These are phyloP conservation scores for Ustilago nuda DNA, from an alignment of 1,284 basidiomycete genomes.

Conservation along the genomic window DNA sequence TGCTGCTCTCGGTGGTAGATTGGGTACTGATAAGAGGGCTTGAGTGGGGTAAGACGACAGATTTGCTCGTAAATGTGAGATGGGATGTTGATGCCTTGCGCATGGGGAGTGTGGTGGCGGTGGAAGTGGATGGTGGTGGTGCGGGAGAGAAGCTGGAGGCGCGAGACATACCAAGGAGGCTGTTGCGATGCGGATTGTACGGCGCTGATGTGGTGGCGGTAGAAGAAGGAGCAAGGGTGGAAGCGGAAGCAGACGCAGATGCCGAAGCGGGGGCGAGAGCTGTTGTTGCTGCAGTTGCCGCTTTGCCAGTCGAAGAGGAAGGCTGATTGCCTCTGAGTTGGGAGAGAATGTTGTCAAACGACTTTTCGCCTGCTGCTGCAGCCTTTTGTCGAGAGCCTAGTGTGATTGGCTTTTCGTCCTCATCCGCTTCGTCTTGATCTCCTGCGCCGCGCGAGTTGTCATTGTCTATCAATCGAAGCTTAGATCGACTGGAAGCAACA, in stretches of 20 bases:
- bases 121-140: conserved; percentile 13
- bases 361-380: conserved; percentile 45
- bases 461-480: conserved; percentile 9
- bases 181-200: conserved; percentile 16
- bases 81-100: conserved; percentile 13
- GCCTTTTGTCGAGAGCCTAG: conserved; percentile 46
- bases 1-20: neutral
- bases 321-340: conserved; percentile 29
- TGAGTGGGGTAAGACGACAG: conserved; percentile 23
- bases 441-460: neutral
- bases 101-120: conserved; percentile 12
- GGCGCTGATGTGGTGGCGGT: conserved; percentile 12
- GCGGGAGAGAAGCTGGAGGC: conserved; percentile 49
- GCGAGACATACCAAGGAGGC: conserved; percentile 48
- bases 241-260: conserved; percentile 1
- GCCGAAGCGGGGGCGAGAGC: conserved; percentile 2
- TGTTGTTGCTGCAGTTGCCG: neutral
- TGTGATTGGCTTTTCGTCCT: conserved; percentile 39
- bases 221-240: conserved; percentile 5
- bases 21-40: conserved; percentile 8
- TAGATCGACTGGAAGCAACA: conserved; percentile 24
- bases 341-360: conserved; percentile 45
- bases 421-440: conserved; percentile 5
- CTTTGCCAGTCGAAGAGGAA: neutral
- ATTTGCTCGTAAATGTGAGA: conserved; percentile 2